Percentiles rank a stretch among this genome's conserved stretches.
phyloP scores from a whole-genome alignment of 768 basidiomycete genomes.

The Auriscalpium microsporum region DNA sequence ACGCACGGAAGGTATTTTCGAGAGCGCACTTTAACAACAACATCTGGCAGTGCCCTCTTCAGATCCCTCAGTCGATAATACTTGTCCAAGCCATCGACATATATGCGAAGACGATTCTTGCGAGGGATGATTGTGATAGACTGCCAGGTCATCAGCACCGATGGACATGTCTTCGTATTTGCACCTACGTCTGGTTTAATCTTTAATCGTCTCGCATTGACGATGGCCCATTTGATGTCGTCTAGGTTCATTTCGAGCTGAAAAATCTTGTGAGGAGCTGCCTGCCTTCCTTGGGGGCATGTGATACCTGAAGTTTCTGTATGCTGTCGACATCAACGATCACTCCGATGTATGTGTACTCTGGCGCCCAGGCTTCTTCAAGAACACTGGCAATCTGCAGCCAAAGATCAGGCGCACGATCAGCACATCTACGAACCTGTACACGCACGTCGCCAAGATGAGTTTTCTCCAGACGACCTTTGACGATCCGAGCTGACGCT shows the following conservation, averaged over 20 bases:
- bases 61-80: slow-evolving; percentile 80
- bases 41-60: slow-evolving; percentile 72
- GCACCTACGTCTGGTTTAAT: slow-evolving; percentile 70
- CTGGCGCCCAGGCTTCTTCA: slow-evolving; percentile 93
- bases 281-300: background rate
- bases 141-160: slow-evolving; percentile 26
- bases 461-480: slow-evolving; percentile 92
- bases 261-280: background rate
- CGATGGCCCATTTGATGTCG: slow-evolving; percentile 89
- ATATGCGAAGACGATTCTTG: slow-evolving; percentile 69
- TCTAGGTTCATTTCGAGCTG: slow-evolving; percentile 90
- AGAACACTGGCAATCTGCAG: slow-evolving; percentile 79
- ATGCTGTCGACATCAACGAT: slow-evolving; percentile 87
- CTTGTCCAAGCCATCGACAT: slow-evolving; percentile 70
- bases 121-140: slow-evolving; percentile 70
- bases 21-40: slow-evolving; percentile 65
- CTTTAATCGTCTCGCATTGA: slow-evolving; percentile 81
- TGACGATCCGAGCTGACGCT: slow-evolving; percentile 95
- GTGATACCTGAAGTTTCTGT: slow-evolving; percentile 71
- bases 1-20: no score
- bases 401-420: background rate
- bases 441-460: slow-evolving; percentile 77
- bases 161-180: background rate
- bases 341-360: slow-evolving; percentile 88
- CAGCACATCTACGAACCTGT: background rate